phyloP scores from a whole-genome alignment of 345 rosid species.

The Gynandropsis gynandra region DNA sequence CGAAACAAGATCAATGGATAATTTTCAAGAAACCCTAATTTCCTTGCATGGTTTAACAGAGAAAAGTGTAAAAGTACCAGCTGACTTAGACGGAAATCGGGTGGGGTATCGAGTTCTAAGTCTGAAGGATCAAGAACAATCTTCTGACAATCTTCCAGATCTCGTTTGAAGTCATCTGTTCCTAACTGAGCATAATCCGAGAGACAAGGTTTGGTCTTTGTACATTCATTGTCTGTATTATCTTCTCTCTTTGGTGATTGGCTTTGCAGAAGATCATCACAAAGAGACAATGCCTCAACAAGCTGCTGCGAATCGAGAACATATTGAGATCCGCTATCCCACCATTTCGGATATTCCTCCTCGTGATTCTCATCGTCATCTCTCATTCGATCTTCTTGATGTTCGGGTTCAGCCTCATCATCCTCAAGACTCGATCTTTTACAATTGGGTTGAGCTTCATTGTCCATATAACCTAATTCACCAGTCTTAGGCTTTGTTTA shows the following conservation, averaged over 20 bases:
- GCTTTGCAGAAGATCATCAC: slow-evolving; percentile 70
- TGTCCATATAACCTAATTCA: slow-evolving; percentile 32
- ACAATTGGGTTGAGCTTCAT: slow-evolving; percentile 34
- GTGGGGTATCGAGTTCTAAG: slow-evolving; percentile 85
- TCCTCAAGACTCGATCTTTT: slow-evolving; percentile 24
- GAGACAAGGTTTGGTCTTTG: slow-evolving; percentile 41
- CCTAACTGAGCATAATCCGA: slow-evolving; percentile 72
- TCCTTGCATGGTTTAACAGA: no score
- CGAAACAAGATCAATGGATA: neutral
- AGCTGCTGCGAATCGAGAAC: slow-evolving; percentile 83
- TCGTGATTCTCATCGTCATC: slow-evolving; percentile 27
- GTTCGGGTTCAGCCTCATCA: slow-evolving; percentile 27
- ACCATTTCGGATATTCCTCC: slow-evolving; percentile 66
- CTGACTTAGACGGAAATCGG: slow-evolving; percentile 90
- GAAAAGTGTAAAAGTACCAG: slow-evolving; percentile 38
- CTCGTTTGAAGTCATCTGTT: slow-evolving; percentile 67
- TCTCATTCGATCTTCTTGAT: slow-evolving; percentile 22
- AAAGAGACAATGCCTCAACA: slow-evolving; percentile 79
- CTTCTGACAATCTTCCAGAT: slow-evolving; percentile 82
- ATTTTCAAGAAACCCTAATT: neutral
- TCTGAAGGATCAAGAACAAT: slow-evolving; percentile 62
- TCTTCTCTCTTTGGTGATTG: slow-evolving; percentile 65
- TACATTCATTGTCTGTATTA: slow-evolving; percentile 30
- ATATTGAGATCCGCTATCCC: slow-evolving; percentile 70
- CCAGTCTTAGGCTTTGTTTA: slow-evolving; percentile 23